phyloP scores from a whole-genome alignment of 345 rosid genomes.

The Pistacia vera region DNA sequence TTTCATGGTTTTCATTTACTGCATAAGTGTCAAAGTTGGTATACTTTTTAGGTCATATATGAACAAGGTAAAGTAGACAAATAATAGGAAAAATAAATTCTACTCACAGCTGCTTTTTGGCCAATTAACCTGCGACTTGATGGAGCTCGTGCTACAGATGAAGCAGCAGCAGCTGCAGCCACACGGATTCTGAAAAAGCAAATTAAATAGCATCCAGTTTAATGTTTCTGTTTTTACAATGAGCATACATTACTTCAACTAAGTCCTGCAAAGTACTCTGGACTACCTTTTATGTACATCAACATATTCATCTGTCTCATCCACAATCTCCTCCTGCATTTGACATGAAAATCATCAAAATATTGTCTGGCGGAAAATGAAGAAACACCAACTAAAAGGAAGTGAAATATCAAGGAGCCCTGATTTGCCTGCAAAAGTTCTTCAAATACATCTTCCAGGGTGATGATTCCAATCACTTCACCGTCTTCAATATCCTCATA shows the following conservation, averaged over 20 bases:
- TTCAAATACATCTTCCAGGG: slow-evolving; percentile 97
- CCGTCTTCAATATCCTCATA: slow-evolving; percentile 89
- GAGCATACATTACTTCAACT: not conserved
- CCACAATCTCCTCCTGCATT: slow-evolving; percentile 93
- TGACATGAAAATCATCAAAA: slow-evolving; percentile 11
- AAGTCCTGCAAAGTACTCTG: not conserved
- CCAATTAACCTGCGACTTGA: slow-evolving; percentile 70
- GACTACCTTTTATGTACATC: slow-evolving; percentile 90
- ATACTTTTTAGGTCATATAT: not conserved
- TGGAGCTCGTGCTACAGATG: slow-evolving; percentile 85
- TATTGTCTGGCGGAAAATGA: not conserved
- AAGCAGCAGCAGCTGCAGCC: slow-evolving; percentile 97
- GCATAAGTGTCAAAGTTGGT: not conserved
- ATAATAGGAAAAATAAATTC: not conserved
- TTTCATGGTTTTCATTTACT: not conserved
- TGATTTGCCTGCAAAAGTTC: slow-evolving; percentile 76
- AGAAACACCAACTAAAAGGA: slow-evolving; percentile 1
- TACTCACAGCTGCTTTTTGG: slow-evolving; percentile 61
- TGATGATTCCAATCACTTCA: slow-evolving; percentile 91
- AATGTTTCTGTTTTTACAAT: not conserved
- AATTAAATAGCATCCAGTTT: slow-evolving; percentile 3
- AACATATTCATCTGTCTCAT: slow-evolving; percentile 95
- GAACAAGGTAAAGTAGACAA: not conserved
- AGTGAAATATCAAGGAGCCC: slow-evolving; percentile 3
- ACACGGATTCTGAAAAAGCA: slow-evolving; percentile 72